Conservation (phyloP, 306 rosid genomes). For the Malus sylvestris region DNA sequence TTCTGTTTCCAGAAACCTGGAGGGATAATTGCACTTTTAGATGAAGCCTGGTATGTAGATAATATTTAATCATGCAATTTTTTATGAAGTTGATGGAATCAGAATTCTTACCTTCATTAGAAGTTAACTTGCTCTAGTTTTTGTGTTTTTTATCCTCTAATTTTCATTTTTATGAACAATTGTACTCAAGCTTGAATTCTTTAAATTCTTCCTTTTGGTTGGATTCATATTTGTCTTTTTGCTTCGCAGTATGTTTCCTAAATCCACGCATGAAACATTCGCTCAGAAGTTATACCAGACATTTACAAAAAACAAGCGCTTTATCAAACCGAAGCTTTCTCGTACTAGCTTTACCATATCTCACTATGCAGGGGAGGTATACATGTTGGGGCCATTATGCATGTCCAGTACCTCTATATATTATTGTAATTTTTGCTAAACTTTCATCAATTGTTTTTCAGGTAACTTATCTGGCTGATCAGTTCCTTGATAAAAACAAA, state of each 20-base stretch:
- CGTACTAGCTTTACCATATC: slow-evolving; percentile 90
- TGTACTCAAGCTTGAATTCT: slow-evolving; percentile 14
- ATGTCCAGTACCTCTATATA: slow-evolving; percentile 15
- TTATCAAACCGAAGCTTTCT: slow-evolving; percentile 95
- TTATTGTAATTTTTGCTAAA: slow-evolving; percentile 15
- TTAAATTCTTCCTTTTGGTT: slow-evolving; percentile 19
- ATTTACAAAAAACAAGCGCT: slow-evolving; percentile 93
- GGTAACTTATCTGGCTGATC: slow-evolving; percentile 91
- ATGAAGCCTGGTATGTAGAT: slow-evolving; percentile 97
- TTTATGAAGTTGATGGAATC: slow-evolving; percentile 20
- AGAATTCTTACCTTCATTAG: slow-evolving; percentile 9
- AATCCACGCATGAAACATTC: slow-evolving; percentile 98
- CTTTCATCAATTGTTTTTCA: slow-evolving; percentile 26
- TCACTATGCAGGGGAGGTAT: slow-evolving; percentile 99
- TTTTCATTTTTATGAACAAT: not conserved
- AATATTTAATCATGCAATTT: slow-evolving; percentile 4
- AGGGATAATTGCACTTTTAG: slow-evolving; percentile 90
- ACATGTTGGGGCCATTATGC: slow-evolving; percentile 17
- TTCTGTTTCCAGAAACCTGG: slow-evolving; percentile 83
- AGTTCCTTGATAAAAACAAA: slow-evolving; percentile 96
- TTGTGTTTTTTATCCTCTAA: not conserved
- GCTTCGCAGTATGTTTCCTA: slow-evolving; percentile 96
- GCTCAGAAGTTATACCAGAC: slow-evolving; percentile 98
- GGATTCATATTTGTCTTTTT: slow-evolving; percentile 31
- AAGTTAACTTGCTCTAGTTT: slow-evolving; percentile 1